Base-by-base conservation (phyloP, 148 eudicot species). In the Dysphania ambrosioides region DNA sequence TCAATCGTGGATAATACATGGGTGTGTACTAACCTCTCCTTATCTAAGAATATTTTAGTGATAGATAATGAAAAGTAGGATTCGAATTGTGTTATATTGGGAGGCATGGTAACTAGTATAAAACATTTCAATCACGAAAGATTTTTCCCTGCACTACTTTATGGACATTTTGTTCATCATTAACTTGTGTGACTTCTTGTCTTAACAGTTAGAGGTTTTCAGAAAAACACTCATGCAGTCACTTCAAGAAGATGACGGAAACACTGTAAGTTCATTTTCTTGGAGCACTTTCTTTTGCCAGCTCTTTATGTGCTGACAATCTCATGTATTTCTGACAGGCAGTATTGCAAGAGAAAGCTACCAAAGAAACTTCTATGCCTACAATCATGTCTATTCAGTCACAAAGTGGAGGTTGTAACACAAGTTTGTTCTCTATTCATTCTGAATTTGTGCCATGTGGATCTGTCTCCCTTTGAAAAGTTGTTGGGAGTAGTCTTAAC, bases 181-280 rank as follows among this genome's bases (percentile, higher is more conserved):
- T 13, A 23, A 66, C 40, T 12, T 23, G 6, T 41, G 30, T 72
- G 69, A 10, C 35, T 5, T 80, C 57, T 42, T 57, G 71, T 79
- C 24, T 42, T 6, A 72, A 78, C 92, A 94, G 98, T 77, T 94
- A 87, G 97, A 91, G 79, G 82, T 84, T 47, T 94, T 94, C 80
- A 87, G 92, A 78, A 91, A 90, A 84, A 90, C 96, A 35, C 97
- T 94, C 44, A 90, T 94, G 97, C 84, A 75, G 60, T 94, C 98
- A 70, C 93, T 94, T 77, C 89, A 94, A 79, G 98, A 89, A 42
- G 98, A 94, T 9, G 97, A 88, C 32, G 93, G 88, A 40, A 82
- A 64, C 47, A 60, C 96, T 27, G 97, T 91, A 81, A 86, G 93
- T 75, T 55, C 57, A 56, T 73, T 65, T 42, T 12, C 23, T 41